Conservation (phyloP, 1,284 basidiomycete species). For the Schizophyllum amplum region DNA sequence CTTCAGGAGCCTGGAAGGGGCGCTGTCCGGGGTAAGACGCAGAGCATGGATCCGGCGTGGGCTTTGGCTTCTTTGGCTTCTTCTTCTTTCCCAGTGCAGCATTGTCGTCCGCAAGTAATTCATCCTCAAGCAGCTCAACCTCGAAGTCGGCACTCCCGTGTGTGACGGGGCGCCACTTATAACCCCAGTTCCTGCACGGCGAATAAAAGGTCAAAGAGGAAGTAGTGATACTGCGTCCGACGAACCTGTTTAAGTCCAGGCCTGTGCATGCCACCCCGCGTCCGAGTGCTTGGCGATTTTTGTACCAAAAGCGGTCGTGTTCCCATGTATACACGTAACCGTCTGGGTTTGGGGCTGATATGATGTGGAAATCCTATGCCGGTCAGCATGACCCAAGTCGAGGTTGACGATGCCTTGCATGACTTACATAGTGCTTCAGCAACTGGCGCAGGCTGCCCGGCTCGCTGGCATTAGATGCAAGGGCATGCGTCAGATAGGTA, state of each 20-base stretch:
- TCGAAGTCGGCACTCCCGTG: constrained; percentile 16
- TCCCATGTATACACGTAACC: constrained; percentile 72
- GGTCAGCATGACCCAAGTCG: constrained; percentile 2
- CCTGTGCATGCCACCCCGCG: constrained; percentile 51
- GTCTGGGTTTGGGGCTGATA: constrained; percentile 80
- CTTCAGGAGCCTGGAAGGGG: constrained; percentile 72
- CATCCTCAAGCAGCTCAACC: background rate
- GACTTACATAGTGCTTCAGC: constrained; percentile 45
- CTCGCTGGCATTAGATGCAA: constrained; percentile 45
- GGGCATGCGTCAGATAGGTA: constrained; percentile 66
- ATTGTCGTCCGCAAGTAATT: constrained; percentile 5
- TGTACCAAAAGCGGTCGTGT: constrained; percentile 73
- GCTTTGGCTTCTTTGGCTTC: constrained; percentile 18
- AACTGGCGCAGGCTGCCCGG: constrained; percentile 38
- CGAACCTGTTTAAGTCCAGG: constrained; percentile 71
- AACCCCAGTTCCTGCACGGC: constrained; percentile 58
- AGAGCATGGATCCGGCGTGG: constrained; percentile 51
- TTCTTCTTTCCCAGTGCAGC: constrained; percentile 9
- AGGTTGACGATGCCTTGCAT: constrained; percentile 12
- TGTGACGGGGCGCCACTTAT: constrained; percentile 48
- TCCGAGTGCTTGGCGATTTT: constrained; percentile 62
- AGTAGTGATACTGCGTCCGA: background rate
- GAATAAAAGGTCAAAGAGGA: background rate
- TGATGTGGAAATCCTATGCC: constrained; percentile 60
- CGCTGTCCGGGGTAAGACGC: constrained; percentile 67